Base-by-base conservation (phyloP, 495 filamentous ascomycete species). In the Antarctomyces pellizariae region DNA sequence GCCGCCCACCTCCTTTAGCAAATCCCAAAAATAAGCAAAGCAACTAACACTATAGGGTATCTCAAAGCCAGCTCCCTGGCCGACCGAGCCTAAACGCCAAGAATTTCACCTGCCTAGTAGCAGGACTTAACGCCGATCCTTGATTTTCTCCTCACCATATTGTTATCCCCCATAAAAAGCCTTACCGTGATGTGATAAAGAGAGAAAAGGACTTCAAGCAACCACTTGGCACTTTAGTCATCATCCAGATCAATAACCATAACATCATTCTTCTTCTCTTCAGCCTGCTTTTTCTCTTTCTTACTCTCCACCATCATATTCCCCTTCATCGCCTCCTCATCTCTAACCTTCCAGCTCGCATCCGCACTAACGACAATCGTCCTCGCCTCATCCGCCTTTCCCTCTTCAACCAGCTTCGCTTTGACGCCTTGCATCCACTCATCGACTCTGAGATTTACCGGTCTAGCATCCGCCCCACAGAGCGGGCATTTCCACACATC, bases 401-500 rank as follows among this genome's bases (percentile, higher is more conserved):
- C 40, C 18, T 48, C 45, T 4, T 37, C 32, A 24, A 52, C 47
- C 2, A 79, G 46, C 22, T 54, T 38, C 3, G 37, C 31, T 19
- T 56, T 60, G 1, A 90, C 60, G 3, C 58, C 49, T 13, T 52
- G 43, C 21, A 91, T 52, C 39, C 78, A 90, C 3, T 53, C 57
- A 42, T 91, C 82, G 7, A 78, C 48, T 11, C 64, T 36, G 7
- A 91, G 52, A 21, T 43, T 59, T 14, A 62, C 57, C 0, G 83
- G 82, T 5, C 80, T 59, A 5, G 73, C 76, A 41, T 89, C 79
- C 16, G 37, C 42, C 16, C 57, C 53, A 46, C 83, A 91, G 27
- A 86, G 62, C 0, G 83, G 83, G 38, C 83, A 93, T 22, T 53
- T 62, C 76, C 82, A 89, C 28, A 67, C 61, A 26, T 86, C 76